Evolutionary conservation across 169 alveolate species (phyloP).

Genomic region (Plasmodium billcollinsi): DNA sequence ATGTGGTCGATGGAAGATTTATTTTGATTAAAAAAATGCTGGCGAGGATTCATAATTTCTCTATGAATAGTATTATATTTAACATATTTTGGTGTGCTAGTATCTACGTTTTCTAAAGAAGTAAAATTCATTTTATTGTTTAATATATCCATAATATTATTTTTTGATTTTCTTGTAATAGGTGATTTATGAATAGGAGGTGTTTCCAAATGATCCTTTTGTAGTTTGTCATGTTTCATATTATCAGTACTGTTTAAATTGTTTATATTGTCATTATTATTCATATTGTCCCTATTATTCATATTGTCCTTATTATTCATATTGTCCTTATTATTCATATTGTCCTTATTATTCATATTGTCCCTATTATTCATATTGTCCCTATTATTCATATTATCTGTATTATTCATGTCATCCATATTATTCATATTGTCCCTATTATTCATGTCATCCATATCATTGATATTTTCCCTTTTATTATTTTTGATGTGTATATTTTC

Average conservation of each 20-base stretch:
- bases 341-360: neutral
- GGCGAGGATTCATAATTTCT: conserved; percentile 70
- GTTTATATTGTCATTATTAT: neutral
- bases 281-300: conserved; percentile 7
- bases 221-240: too few species aligned
- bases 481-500: conserved; percentile 8
- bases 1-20: conserved; percentile 63
- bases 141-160: conserved; percentile 38
- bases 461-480: conserved; percentile 6
- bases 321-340: conserved; percentile 3
- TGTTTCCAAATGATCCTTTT: too few species aligned
- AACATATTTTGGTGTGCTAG: conserved; percentile 49
- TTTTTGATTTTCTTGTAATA: conserved; percentile 7
- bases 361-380: neutral
- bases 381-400: neutral
- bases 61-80: conserved; percentile 68
- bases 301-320: neutral
- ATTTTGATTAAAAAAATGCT: conserved; percentile 32
- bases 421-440: neutral
- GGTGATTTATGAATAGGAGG: neutral
- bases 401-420: neutral
- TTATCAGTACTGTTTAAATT: too few species aligned
- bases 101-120: conserved; percentile 33
- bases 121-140: conserved; percentile 25
- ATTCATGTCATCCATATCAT: neutral